phyloP scores from a whole-genome alignment of 306 rosid species.

The Cucumis hystrix region DNA sequence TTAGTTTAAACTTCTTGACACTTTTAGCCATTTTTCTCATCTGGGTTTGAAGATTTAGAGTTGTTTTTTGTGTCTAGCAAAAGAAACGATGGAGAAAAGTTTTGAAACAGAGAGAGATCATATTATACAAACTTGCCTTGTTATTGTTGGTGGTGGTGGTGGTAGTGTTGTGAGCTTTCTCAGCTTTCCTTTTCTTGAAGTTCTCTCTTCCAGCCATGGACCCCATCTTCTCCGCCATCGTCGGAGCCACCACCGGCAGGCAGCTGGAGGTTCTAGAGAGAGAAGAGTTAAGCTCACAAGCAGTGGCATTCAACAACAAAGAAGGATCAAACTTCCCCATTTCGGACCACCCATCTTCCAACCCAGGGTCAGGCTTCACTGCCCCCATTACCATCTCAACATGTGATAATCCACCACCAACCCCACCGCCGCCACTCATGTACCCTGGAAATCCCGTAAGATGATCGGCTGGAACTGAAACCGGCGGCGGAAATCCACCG shows the following conservation, averaged over 20 bases:
- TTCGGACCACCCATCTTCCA: conserved; percentile 35
- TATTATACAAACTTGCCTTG: neutral
- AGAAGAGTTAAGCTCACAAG: conserved; percentile 17
- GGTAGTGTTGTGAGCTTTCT: conserved; percentile 15
- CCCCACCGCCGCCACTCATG: conserved; percentile 1
- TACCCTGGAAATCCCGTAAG: conserved; percentile 15
- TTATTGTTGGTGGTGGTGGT: neutral
- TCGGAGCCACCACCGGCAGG: conserved; percentile 22
- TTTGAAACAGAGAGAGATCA: neutral
- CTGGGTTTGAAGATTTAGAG: neutral
- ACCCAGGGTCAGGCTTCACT: conserved; percentile 42
- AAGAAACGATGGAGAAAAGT: neutral
- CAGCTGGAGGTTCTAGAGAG: conserved; percentile 49
- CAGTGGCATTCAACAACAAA: conserved; percentile 11
- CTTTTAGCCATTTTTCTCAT: neutral
- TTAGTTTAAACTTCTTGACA: neutral
- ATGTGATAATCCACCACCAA: conserved; percentile 13
- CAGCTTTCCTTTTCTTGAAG: conserved; percentile 55
- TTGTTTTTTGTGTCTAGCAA: neutral
- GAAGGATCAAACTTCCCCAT: conserved; percentile 19
- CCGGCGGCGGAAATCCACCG: conserved; percentile 15
- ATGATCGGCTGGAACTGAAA: conserved; percentile 5
- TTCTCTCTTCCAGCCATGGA: conserved; percentile 26
- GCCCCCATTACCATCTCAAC: conserved; percentile 21
- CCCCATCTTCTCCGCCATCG: conserved; percentile 15